Base-by-base conservation (phyloP, 306 rosid species). In the Luffa acutangula region DNA sequence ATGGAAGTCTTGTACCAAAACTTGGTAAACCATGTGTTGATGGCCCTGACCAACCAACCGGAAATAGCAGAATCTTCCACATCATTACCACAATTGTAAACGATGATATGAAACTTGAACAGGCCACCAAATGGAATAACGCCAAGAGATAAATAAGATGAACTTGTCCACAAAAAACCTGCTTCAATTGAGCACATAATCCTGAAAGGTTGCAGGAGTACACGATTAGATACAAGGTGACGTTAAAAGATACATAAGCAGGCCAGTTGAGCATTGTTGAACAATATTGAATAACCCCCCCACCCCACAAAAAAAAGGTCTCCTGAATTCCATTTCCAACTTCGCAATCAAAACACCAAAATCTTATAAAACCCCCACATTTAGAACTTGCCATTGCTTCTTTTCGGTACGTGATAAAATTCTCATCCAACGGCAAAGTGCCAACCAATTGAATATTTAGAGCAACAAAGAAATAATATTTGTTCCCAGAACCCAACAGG, bases 161-260 rank as follows among this genome's bases (percentile, higher is more conserved):
- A 45, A 48, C 78, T 53, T 51, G 77, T 65, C 54, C 69, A 78
- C 52, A 78, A 25, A 58, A 58, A 74, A 81, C 14, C 53, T 20
- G 78, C 51, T 73, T 78, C 82, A 74, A 34, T 17, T 8, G 31
- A 79, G 80, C 77, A 77, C 46, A 76, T 37, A 69, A 53, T 57
- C 86, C 90, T 85, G 87, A 72, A 74, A 39, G 70, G 67, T 43
- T 46, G 75, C 71, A 76, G 45, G 59, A 51, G 75, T 49, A 51
- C 59, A 41, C 58, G 64, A 41, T 76, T 76, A 87, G 80, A 79
- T 74, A 34, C 31, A 51, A 52, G 48, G 25, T 15, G 59, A 74
- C 34, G 33, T 74, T 21, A 43, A 20, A 70, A 11, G 76, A 70
- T 20, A 12, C 17, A 43, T 11, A 18, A 6, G 12, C 5, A 37